These are phyloP conservation scores for Eucalyptus marginata DNA, from an alignment of 345 rosid genomes.

Conservation along the genomic window DNA sequence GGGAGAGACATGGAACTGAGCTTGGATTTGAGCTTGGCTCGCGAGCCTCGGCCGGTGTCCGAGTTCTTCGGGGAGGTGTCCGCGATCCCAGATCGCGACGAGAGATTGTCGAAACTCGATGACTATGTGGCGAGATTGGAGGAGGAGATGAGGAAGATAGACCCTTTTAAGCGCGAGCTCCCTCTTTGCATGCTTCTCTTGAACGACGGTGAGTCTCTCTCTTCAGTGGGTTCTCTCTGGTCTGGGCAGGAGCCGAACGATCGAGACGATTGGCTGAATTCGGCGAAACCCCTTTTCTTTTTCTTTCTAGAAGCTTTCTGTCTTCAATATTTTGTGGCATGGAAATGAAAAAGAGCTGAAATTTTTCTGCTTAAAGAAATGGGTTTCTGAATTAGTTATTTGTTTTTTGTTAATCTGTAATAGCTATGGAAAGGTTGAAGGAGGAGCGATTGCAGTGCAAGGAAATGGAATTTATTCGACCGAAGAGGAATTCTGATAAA, in stretches of 20 bases:
- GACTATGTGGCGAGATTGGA: constrained; percentile 41
- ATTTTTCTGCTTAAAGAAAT: neutral
- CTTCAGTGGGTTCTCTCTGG: neutral
- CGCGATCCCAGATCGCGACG: constrained; percentile 9
- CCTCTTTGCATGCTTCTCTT: constrained; percentile 71
- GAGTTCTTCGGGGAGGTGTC: constrained; percentile 41
- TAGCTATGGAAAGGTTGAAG: constrained; percentile 50
- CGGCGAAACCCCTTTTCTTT: neutral
- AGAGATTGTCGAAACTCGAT: constrained; percentile 28
- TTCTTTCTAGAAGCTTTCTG: neutral
- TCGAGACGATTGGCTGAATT: neutral
- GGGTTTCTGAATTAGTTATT: neutral
- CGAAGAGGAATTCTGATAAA: constrained; percentile 8
- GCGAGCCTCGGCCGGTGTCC: constrained; percentile 30
- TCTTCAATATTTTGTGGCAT: neutral
- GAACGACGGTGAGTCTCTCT: constrained; percentile 32
- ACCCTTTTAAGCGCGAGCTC: constrained; percentile 63
- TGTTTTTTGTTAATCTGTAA: neutral
- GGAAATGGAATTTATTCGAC: constrained; percentile 5
- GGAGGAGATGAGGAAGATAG: constrained; percentile 62
- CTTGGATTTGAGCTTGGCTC: constrained; percentile 45
- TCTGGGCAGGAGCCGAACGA: neutral
- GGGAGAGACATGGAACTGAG: constrained; percentile 35
- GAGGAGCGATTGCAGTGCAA: constrained; percentile 31
- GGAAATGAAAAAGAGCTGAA: neutral